Evolutionary conservation across 106 monocot species (phyloP).

Genomic region (Apostasia ramifera): DNA sequence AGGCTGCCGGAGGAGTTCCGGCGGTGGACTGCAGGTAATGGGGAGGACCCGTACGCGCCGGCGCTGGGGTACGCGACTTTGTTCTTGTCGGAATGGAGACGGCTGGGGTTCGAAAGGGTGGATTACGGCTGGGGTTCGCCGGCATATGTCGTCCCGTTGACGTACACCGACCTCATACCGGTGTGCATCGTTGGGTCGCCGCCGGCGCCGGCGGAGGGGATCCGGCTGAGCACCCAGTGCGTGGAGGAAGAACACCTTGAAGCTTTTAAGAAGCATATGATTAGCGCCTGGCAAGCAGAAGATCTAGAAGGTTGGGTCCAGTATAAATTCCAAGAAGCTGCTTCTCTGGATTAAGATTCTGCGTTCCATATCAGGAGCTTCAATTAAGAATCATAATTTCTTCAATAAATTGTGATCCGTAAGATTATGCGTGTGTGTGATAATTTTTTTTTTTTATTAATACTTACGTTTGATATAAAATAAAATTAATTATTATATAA

Average conservation of each 20-base stretch:
- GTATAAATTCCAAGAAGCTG: no score
- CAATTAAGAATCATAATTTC: no score
- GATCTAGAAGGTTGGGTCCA: no score
- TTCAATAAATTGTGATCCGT: no score
- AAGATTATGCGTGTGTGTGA: no score
- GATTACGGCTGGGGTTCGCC: slow-evolving; percentile 60
- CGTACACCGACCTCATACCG: slow-evolving; percentile 24
- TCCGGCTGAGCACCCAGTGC: not conserved
- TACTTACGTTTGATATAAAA: no score
- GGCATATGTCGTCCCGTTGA: slow-evolving; percentile 45
- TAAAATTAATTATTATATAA: no score
- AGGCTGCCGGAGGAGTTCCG: slow-evolving; percentile 29
- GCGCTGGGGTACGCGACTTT: slow-evolving; percentile 29
- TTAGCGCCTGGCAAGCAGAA: not conserved
- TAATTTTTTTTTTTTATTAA: no score
- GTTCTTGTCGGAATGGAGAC: slow-evolving; percentile 50
- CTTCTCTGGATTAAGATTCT: no score
- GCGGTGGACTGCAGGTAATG: slow-evolving; percentile 29
- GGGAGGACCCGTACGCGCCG: slow-evolving; percentile 33
- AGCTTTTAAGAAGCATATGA: not conserved
- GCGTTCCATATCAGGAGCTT: no score
- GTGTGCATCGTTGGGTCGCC: slow-evolving; percentile 23
- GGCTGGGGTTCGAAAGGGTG: slow-evolving; percentile 43
- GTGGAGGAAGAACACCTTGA: not conserved
- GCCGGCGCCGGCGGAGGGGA: slow-evolving; percentile 3